Conservation (phyloP, 2,329 filamentous ascomycete species). For the Calonectria leucothoes region DNA sequence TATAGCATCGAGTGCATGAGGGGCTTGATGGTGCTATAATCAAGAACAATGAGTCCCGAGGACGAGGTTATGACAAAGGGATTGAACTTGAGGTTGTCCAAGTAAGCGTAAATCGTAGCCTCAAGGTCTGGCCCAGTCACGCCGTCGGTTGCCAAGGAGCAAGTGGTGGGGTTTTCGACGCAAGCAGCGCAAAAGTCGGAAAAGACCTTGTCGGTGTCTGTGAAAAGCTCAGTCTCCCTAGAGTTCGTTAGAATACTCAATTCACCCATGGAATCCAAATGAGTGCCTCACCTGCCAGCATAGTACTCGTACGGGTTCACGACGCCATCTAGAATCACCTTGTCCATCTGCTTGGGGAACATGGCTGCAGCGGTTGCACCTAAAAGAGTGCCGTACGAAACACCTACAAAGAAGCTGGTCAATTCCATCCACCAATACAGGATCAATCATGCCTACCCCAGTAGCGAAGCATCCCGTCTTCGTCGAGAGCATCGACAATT, state of each 20-base stretch:
- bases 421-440: neutral
- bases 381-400: slow-evolving; percentile 53
- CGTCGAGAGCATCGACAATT: slow-evolving; percentile 55
- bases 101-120: slow-evolving; percentile 31
- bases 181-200: slow-evolving; percentile 40
- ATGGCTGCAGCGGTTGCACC: slow-evolving; percentile 53
- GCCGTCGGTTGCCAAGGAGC: slow-evolving; percentile 34
- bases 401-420: neutral
- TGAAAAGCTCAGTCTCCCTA: slow-evolving; percentile 40
- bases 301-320: slow-evolving; percentile 48
- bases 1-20: slow-evolving; percentile 24
- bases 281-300: slow-evolving; percentile 27
- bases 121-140: slow-evolving; percentile 38
- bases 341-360: slow-evolving; percentile 51
- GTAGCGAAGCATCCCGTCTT: slow-evolving; percentile 52
- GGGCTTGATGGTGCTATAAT: slow-evolving; percentile 32
- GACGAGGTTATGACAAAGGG: slow-evolving; percentile 35
- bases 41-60: slow-evolving; percentile 22
- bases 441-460: slow-evolving; percentile 45
- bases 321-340: slow-evolving; percentile 47
- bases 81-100: slow-evolving; percentile 37
- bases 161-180: slow-evolving; percentile 31
- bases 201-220: slow-evolving; percentile 42
- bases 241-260: neutral
- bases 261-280: neutral